Base-by-base conservation (phyloP, 2,329 filamentous ascomycete genomes). In the Dactylella cylindrospora region DNA sequence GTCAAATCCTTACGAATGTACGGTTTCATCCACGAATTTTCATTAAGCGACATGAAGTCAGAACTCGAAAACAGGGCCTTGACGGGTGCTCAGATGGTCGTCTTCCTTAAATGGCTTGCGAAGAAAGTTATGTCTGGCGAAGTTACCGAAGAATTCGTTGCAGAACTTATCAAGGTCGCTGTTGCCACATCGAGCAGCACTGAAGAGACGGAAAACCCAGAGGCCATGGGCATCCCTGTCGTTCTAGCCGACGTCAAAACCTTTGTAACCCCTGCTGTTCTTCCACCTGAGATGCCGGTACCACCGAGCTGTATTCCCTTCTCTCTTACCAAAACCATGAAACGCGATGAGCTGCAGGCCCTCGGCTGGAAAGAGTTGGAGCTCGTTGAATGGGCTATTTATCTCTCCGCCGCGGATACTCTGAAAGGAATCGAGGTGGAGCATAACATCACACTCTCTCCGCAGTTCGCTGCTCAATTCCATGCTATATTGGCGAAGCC, bases 361-460 rank as follows among this genome's bases (percentile, higher is more conserved):
- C 79, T 98, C 6, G 88, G 89, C 0, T 98, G 93, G 90, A 80
- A 84, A 52, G 83, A 91, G 61, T 74, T 98, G 5, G 88, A 91
- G 28, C 80, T 95, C 66, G 81, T 90, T 2, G 84, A 86, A 19
- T 98, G 94, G 93, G 73, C 96, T 19, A 78, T 82, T 17, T 95
- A 86, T 73, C 76, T 98, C 28, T 81, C 84, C 53, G 83, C 83
- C 55, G 76, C 78, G 10, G 77, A 81, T 7, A 78, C 81, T 3
- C 79, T 79, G 51, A 80, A 80, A 43, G 59, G 72, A 20, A 75
- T 85, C 29, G 70, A 79, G 2, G 76, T 82, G 3, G 79, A 84
- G 1, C 80, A 88, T 67, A 84, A 86, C 70, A 75, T 97, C 5
- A 87, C 84, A 0, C 80, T 78, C 49, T 86, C 84, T 0, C 74